phyloP scores from a whole-genome alignment of 1,139 yeast genomes.

The Candida smagusa region DNA sequence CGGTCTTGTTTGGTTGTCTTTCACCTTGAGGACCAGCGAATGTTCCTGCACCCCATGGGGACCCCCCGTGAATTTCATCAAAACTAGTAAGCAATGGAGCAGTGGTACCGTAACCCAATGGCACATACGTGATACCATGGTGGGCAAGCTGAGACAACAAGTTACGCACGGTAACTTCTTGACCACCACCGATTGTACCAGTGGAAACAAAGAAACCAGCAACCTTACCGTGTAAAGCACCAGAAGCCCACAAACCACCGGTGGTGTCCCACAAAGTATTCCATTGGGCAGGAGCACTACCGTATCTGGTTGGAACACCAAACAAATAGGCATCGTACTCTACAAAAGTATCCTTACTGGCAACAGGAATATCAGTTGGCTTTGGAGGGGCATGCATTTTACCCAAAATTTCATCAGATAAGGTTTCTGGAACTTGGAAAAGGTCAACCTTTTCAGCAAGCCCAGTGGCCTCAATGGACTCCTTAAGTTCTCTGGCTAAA shows the following conservation, averaged over 20 bases:
- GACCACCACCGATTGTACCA: conserved; percentile 48
- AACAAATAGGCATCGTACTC: conserved; percentile 47
- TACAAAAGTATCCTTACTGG: conserved; percentile 33
- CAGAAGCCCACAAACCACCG: conserved; percentile 51
- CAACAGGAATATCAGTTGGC: conserved; percentile 36
- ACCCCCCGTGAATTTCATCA: conserved; percentile 43
- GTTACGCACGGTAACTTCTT: conserved; percentile 40
- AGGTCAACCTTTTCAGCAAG: conserved; percentile 27
- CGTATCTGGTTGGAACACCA: conserved; percentile 53
- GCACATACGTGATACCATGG: conserved; percentile 51
- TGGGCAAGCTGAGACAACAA: conserved; percentile 39
- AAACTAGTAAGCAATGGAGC: conserved; percentile 32
- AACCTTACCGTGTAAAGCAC: conserved; percentile 47
- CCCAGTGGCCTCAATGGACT: conserved; percentile 41
- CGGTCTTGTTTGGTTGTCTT: conserved; percentile 39
- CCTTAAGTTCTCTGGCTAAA: conserved; percentile 41
- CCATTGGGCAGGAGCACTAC: conserved; percentile 46
- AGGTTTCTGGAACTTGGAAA: conserved; percentile 51
- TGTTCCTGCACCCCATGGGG: conserved; percentile 53
- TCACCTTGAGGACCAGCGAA: conserved; percentile 49
- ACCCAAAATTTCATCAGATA: conserved; percentile 37
- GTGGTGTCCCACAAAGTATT: conserved; percentile 42
- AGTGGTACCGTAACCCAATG: conserved; percentile 43
- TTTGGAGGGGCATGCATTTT: conserved; percentile 44
- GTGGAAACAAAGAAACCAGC: conserved; percentile 46